phyloP scores from a whole-genome alignment of 495 filamentous ascomycete genomes.

The Daldinia bambusicola region DNA sequence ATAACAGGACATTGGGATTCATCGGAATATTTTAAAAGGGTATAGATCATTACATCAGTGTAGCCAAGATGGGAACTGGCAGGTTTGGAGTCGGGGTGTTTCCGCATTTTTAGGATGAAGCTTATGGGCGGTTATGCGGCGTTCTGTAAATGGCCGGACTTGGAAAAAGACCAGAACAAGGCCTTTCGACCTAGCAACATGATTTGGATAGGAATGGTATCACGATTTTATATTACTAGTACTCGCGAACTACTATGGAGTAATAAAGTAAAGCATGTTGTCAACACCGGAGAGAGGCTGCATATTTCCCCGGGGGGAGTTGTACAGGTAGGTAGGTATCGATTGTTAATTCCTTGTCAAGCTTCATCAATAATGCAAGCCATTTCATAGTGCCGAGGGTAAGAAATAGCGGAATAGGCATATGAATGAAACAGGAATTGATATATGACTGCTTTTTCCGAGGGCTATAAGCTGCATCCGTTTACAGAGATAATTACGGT shows the following conservation, averaged over 20 bases:
- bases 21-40: slow-evolving; percentile 1
- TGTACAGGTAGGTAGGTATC: too few relatives aligned
- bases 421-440: not conserved
- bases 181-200: not conserved
- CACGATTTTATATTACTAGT: not conserved
- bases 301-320: not conserved
- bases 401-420: too few relatives aligned
- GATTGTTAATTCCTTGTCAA: too few relatives aligned
- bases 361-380: too few relatives aligned
- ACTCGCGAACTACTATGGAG: not conserved
- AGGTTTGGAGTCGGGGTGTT: not conserved
- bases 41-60: slow-evolving; percentile 4
- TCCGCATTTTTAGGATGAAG: not conserved
- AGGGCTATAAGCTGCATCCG: not conserved
- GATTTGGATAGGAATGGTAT: not conserved
- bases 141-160: not conserved
- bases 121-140: not conserved
- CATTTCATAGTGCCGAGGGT: too few relatives aligned
- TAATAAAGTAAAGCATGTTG: not conserved
- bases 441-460: not conserved
- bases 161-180: not conserved
- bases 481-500: too few relatives aligned
- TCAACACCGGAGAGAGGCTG: not conserved
- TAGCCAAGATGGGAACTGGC: not conserved
- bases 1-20: too few relatives aligned